Conservation (phyloP, 2,329 filamentous ascomycete genomes). For the Aureobasidium namibiae region DNA sequence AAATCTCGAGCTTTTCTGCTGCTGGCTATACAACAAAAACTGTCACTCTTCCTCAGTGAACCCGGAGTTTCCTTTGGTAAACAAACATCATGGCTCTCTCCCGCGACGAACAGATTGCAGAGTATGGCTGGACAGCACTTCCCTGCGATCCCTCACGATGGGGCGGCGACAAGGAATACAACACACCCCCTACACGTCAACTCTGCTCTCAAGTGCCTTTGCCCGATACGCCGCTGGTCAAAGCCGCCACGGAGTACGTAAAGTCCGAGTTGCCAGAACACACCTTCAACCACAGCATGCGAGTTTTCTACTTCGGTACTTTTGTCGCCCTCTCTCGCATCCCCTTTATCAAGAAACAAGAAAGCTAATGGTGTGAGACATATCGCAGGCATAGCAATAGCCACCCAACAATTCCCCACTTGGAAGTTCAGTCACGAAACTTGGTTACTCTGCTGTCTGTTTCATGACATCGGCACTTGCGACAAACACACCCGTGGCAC, state of each 20-base stretch:
- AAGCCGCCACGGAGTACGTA: background rate
- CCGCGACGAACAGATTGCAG: background rate
- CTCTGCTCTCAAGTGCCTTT: background rate
- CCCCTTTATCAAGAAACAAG: background rate
- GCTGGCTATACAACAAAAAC: too few species aligned
- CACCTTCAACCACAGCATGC: constrained; percentile 63
- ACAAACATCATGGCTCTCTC: background rate
- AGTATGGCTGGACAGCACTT: constrained; percentile 2
- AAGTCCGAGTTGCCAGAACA: constrained; percentile 33
- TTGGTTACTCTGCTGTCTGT: constrained; percentile 55
- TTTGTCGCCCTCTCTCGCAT: too few species aligned
- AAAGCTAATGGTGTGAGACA: too few species aligned
- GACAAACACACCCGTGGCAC: constrained; percentile 49
- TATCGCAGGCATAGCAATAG: constrained; percentile 9
- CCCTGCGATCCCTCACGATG: constrained; percentile 1
- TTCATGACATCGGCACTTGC: constrained; percentile 68
- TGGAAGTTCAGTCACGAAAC: constrained; percentile 34
- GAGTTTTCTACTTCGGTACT: constrained; percentile 60
- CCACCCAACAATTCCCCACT: background rate
- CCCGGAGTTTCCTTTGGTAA: too few species aligned
- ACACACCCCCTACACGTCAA: background rate
- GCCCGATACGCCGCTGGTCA: background rate
- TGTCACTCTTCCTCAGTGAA: too few species aligned
- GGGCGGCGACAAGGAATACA: background rate
- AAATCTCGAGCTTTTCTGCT: too few species aligned